A percentile compares a stretch with the other conserved stretches of the same genome.
These are phyloP conservation scores for Secale cereale DNA, from an alignment of 176 grass and related monocot species.

Conservation along the genomic window DNA sequence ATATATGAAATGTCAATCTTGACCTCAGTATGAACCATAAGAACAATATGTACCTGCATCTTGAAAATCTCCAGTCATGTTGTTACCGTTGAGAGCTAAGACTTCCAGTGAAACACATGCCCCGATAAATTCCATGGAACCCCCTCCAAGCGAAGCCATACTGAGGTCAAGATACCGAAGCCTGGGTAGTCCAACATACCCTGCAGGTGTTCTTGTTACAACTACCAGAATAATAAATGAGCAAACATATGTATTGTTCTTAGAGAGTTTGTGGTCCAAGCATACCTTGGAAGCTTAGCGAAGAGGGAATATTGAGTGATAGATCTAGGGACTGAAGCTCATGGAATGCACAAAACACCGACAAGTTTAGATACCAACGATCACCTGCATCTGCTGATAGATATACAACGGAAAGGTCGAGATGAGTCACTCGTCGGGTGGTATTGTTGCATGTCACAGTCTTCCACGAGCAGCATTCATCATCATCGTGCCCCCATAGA, in stretches of 20 bases:
- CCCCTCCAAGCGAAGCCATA: background rate
- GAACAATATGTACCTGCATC: background rate
- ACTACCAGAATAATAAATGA: background rate
- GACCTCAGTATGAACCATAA: too few species aligned
- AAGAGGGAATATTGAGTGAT: background rate
- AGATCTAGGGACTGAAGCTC: background rate
- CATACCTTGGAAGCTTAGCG: background rate
- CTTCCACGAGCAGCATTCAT: background rate
- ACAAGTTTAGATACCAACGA: background rate
- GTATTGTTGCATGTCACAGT: background rate
- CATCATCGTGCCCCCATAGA: background rate
- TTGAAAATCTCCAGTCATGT: background rate
- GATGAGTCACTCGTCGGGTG: background rate
- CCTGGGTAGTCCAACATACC: background rate
- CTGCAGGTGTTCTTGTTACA: background rate
- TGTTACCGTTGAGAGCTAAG: background rate
- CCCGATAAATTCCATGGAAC: background rate
- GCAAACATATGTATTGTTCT: background rate
- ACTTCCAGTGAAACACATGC: background rate
- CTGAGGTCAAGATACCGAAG: conserved; percentile 19
- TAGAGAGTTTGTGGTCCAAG: background rate
- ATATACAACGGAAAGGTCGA: background rate
- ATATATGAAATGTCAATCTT: background rate
- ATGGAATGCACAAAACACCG: background rate
- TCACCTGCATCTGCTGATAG: background rate